Conservation (phyloP, 169 alveolate species). For the Pseudocohnilembus persalinus region DNA sequence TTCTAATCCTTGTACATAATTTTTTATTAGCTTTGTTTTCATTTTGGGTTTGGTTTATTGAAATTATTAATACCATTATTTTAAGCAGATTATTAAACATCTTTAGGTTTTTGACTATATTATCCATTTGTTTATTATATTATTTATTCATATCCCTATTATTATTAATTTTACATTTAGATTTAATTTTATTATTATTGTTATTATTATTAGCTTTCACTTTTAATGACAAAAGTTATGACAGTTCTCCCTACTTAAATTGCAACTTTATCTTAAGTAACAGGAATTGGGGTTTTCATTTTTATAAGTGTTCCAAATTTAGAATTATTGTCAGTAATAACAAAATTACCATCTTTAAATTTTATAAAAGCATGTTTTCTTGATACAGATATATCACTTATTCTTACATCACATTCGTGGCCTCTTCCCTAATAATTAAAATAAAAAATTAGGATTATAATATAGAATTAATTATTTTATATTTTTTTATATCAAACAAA, state of each 20-base stretch:
- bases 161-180: too few relatives aligned
- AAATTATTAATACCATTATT: too few relatives aligned
- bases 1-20: too few relatives aligned
- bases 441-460: neutral
- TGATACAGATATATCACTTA: slow-evolving; percentile 97
- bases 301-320: slow-evolving; percentile 98
- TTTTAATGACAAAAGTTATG: slow-evolving; percentile 45
- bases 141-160: neutral
- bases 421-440: slow-evolving; percentile 91
- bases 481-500: too few relatives aligned
- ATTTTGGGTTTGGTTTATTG: too few relatives aligned
- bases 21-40: too few relatives aligned
- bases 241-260: slow-evolving; percentile 72
- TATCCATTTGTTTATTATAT: neutral
- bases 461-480: neutral
- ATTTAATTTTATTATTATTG: too few relatives aligned
- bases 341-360: slow-evolving; percentile 89
- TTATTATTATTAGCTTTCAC: neutral
- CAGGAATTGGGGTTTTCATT: slow-evolving; percentile 13
- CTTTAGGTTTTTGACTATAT: too few relatives aligned
- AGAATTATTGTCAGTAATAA: slow-evolving; percentile 95
- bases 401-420: slow-evolving; percentile 97
- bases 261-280: slow-evolving; percentile 36
- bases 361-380: slow-evolving; percentile 95
- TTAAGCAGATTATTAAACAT: too few relatives aligned